These are phyloP conservation scores for Clarireedia homoeocarpa DNA, from an alignment of 2,329 filamentous ascomycete species.

Conservation along the genomic window DNA sequence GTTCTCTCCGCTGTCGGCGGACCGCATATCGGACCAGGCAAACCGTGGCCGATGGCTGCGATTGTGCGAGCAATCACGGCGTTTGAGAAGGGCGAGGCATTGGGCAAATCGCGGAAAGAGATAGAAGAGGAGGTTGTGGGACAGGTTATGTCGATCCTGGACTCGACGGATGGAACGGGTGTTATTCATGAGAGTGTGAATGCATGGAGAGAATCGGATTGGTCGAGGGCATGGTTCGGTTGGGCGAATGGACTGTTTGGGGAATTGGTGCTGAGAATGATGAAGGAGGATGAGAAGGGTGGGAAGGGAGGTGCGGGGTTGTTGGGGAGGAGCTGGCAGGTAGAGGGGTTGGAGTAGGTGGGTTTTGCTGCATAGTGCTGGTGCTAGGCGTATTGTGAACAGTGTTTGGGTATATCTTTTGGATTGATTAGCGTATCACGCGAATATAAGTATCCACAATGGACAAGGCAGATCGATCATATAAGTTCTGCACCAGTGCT, in stretches of 20 bases:
- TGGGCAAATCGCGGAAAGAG: slow-evolving; percentile 7
- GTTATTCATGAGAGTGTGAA: slow-evolving; percentile 43
- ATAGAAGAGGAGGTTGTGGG: slow-evolving; percentile 24
- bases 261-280: slow-evolving; percentile 3
- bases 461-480: too few relatives aligned
- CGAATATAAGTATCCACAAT: too few relatives aligned
- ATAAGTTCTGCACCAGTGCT: too few relatives aligned
- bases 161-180: slow-evolving; percentile 26
- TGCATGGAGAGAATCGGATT: slow-evolving; percentile 33
- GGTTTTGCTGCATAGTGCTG: background rate
- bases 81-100: slow-evolving; percentile 16
- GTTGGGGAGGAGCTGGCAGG: slow-evolving; percentile 6
- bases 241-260: slow-evolving; percentile 57
- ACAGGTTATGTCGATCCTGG: slow-evolving; percentile 22
- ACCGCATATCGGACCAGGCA: slow-evolving; percentile 52
- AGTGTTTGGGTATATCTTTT: background rate
- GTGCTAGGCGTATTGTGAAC: background rate
- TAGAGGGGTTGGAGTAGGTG: background rate
- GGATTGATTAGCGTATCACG: too few relatives aligned
- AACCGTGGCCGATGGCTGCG: slow-evolving; percentile 48
- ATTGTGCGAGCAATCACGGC: slow-evolving; percentile 44
- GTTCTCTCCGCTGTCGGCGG: slow-evolving; percentile 63
- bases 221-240: slow-evolving; percentile 53
- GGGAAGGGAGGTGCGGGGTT: background rate
- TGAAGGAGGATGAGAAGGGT: background rate